Percentiles rank a stretch among this genome's conserved stretches.
phyloP scores from a whole-genome alignment of 306 rosid genomes.

The Acacia acuminata region DNA sequence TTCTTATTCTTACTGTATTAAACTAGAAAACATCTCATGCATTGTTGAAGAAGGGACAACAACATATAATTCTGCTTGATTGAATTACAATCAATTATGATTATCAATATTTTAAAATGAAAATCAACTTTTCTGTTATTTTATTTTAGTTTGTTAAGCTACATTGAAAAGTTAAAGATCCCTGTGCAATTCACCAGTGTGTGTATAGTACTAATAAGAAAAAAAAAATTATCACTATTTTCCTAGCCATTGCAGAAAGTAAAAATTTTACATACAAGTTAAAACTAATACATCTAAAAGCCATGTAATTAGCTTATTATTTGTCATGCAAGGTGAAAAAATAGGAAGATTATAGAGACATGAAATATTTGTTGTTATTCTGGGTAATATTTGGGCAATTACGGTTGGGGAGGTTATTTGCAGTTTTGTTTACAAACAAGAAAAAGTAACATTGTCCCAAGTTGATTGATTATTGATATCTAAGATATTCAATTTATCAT shows the following conservation, averaged over 20 bases:
- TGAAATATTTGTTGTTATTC: neutral
- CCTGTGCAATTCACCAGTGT: neutral
- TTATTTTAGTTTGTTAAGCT: neutral
- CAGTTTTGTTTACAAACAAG: neutral
- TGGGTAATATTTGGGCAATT: neutral
- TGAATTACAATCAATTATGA: neutral
- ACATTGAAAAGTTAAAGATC: neutral
- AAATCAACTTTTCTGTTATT: neutral
- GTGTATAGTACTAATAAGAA: neutral
- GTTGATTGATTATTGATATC: neutral
- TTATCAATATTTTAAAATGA: neutral
- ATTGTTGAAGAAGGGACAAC: neutral
- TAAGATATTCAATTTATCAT: conserved; percentile 12
- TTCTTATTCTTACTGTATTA: neutral
- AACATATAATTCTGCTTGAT: neutral
- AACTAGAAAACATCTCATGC: neutral
- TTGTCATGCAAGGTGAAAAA: neutral
- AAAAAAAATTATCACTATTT: neutral
- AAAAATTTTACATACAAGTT: neutral
- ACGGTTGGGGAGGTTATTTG: neutral
- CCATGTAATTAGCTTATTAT: neutral
- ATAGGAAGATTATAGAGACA: neutral
- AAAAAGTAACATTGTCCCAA: neutral
- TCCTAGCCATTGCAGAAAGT: neutral
- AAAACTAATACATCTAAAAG: neutral